phyloP scores from a whole-genome alignment of 2,329 filamentous ascomycete species.

The Xylaria digitata region DNA sequence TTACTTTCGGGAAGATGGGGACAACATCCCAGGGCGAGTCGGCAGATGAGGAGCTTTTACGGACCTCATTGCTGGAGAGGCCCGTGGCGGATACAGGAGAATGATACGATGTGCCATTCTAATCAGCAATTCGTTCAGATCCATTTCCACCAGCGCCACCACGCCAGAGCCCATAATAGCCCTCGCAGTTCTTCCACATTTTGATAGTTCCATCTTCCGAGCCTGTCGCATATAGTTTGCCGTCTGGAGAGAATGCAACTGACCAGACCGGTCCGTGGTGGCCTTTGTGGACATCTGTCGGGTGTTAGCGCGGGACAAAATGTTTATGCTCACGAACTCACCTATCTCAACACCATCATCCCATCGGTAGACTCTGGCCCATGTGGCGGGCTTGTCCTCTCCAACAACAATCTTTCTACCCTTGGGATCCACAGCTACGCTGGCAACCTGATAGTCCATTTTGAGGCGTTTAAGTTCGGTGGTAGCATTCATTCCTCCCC shows the following conservation, averaged over 20 bases:
- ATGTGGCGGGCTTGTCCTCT: conserved; percentile 87
- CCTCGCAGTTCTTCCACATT: conserved; percentile 79
- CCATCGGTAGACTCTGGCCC: conserved; percentile 94
- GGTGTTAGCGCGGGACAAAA: conserved; percentile 37
- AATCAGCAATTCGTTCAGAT: conserved; percentile 53
- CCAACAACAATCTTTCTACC: conserved; percentile 89
- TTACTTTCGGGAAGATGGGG: conserved; percentile 17
- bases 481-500: conserved; percentile 78
- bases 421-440: conserved; percentile 86
- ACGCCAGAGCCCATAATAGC: conserved; percentile 72
- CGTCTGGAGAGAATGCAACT: conserved; percentile 91
- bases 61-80: conserved; percentile 22
- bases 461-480: conserved; percentile 81
- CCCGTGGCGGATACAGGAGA: conserved; percentile 34
- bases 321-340: conserved; percentile 53
- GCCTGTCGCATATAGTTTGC: conserved; percentile 94
- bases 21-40: conserved; percentile 37
- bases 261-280: conserved; percentile 99
- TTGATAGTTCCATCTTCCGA: conserved; percentile 99
- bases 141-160: conserved; percentile 55
- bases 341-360: conserved; percentile 83
- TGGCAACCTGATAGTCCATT: conserved; percentile 87
- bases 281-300: conserved; percentile 87
- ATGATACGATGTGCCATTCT: conserved; percentile 47
- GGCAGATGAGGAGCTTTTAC: conserved; percentile 25